Conservation (phyloP, 2,329 filamentous ascomycete species). For the Ophiocordyceps polyrhachis-furcata region DNA sequence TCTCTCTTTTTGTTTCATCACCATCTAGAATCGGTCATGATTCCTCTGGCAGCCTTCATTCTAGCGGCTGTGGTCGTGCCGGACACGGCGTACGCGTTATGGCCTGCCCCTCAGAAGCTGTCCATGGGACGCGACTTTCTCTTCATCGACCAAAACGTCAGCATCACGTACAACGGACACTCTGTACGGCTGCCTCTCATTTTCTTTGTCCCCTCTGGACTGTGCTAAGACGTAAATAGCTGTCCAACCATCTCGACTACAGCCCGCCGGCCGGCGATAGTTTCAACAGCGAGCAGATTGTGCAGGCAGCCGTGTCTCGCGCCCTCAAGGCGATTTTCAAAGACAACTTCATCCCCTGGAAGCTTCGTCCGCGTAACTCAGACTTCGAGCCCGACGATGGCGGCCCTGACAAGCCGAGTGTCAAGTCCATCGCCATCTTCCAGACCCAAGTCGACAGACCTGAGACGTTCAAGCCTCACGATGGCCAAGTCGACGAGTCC, state of each 20-base stretch:
- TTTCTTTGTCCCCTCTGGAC: too few relatives aligned
- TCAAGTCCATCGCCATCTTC: slow-evolving; percentile 42
- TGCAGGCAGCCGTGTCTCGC: slow-evolving; percentile 37
- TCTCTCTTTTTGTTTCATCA: too few relatives aligned
- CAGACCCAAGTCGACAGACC: slow-evolving; percentile 36
- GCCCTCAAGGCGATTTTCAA: slow-evolving; percentile 45
- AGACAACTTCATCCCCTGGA: slow-evolving; percentile 60
- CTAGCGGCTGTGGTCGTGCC: background rate
- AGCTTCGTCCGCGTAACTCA: slow-evolving; percentile 45
- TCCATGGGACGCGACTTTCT: background rate
- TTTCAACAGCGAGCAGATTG: slow-evolving; percentile 32
- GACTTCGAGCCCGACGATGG: slow-evolving; percentile 41
- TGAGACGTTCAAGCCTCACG: slow-evolving; percentile 38
- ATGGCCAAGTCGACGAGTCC: slow-evolving; percentile 53
- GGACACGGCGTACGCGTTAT: background rate
- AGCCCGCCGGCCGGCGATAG: slow-evolving; percentile 12
- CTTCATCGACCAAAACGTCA: background rate
- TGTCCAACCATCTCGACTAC: slow-evolving; percentile 27
- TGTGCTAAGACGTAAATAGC: slow-evolving; percentile 12
- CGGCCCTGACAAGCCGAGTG: slow-evolving; percentile 20
- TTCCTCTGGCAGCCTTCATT: background rate
- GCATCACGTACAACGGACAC: background rate
- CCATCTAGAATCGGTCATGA: background rate
- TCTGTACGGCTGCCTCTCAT: background rate
- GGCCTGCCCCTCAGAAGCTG: background rate